These are phyloP conservation scores for Rubia tinctorum DNA, from an alignment of 305 asterid genomes.

Conservation along the genomic window DNA sequence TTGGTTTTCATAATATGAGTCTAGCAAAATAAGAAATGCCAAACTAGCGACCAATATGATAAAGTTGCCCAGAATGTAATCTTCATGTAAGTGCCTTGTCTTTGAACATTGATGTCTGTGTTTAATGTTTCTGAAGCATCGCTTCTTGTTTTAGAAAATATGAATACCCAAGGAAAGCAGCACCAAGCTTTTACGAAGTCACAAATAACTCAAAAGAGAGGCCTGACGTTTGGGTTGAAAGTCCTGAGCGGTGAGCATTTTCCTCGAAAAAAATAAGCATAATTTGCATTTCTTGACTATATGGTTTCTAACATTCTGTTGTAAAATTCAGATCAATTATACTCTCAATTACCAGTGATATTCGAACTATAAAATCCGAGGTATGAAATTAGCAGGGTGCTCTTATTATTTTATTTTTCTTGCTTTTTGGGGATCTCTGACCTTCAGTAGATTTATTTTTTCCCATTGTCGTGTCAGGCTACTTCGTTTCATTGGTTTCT, in stretches of 20 bases:
- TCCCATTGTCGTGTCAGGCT: neutral
- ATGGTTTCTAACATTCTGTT: conserved; percentile 1
- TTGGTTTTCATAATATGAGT: neutral
- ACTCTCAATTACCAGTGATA: conserved; percentile 89
- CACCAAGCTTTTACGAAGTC: conserved; percentile 92
- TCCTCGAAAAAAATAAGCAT: conserved; percentile 12
- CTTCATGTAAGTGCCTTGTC: neutral
- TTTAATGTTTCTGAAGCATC: conserved; percentile 10
- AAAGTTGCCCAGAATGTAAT: neutral
- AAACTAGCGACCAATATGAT: neutral
- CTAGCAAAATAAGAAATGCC: neutral
- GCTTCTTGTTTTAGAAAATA: conserved; percentile 46
- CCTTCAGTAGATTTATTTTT: neutral
- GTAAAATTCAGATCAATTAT: conserved; percentile 60
- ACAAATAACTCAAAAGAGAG: conserved; percentile 92
- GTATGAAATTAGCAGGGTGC: conserved; percentile 35
- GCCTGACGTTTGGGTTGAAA: conserved; percentile 98
- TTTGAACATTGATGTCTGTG: neutral
- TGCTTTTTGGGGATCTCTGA: neutral
- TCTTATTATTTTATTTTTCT: conserved; percentile 12
- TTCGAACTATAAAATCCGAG: conserved; percentile 94
- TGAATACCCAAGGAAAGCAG: conserved; percentile 80
- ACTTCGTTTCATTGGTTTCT: neutral
- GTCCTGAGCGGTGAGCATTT: conserved; percentile 81
- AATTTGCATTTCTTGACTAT: neutral